Conservation (phyloP, 2,329 filamentous ascomycete genomes). For the Arthrobotrys entomopaga region DNA sequence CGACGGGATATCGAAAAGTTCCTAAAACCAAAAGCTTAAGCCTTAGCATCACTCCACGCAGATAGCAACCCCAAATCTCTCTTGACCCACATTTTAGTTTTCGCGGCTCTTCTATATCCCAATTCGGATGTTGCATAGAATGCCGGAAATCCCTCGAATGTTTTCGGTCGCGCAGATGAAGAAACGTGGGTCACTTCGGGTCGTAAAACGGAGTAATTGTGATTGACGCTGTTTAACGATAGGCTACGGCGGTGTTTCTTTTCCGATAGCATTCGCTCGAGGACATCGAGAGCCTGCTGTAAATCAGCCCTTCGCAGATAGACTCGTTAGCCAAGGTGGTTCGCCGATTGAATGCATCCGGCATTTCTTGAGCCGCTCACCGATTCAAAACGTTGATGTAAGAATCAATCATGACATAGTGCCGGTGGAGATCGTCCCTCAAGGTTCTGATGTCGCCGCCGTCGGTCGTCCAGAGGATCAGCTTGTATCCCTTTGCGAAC, state of each 20-base stretch:
- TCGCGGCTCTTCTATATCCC: constrained; percentile 37
- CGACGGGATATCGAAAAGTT: constrained; percentile 53
- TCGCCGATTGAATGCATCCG: background rate
- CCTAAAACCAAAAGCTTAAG: constrained; percentile 6
- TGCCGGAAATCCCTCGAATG: constrained; percentile 45
- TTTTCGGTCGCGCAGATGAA: constrained; percentile 36
- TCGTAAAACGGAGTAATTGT: constrained; percentile 25
- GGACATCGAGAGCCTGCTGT: constrained; percentile 43
- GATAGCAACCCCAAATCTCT: background rate
- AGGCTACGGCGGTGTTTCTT: constrained; percentile 36
- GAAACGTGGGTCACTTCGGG: constrained; percentile 37
- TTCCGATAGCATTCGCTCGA: constrained; percentile 44
- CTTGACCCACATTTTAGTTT: constrained; percentile 40
- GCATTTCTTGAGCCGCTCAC: background rate
- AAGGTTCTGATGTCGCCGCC: constrained; percentile 45
- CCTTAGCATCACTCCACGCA: background rate
- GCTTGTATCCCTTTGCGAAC: constrained; percentile 53
- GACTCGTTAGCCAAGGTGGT: background rate
- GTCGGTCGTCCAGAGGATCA: constrained; percentile 51
- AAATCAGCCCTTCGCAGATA: constrained; percentile 31
- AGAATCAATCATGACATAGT: constrained; percentile 47
- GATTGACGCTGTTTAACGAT: constrained; percentile 19
- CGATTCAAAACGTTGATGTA: constrained; percentile 51
- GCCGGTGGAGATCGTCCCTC: constrained; percentile 45
- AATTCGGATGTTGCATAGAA: constrained; percentile 43